A percentile compares a stretch with the other conserved stretches of the same genome.
Evolutionary conservation across 2,329 filamentous ascomycete species (phyloP).

Genomic region (Fusarium oligoseptatum): DNA sequence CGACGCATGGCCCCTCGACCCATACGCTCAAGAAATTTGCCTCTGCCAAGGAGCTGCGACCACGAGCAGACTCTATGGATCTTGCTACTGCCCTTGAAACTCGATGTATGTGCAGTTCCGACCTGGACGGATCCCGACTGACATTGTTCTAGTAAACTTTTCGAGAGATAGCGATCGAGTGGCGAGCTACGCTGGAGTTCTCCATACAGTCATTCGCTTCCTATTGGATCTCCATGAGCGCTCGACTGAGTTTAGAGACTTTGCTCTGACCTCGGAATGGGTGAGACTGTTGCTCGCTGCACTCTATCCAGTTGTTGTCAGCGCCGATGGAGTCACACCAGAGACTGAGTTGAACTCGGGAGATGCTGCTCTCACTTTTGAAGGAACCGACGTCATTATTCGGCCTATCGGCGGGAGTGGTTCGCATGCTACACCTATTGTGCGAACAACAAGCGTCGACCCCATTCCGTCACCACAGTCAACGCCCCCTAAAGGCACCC

Average conservation of each 20-base stretch:
- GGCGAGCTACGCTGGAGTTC: constrained; percentile 68
- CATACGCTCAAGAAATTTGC: constrained; percentile 23
- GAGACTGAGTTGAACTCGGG: constrained; percentile 89
- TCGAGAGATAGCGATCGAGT: constrained; percentile 62
- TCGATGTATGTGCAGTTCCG: constrained; percentile 58
- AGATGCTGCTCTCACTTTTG: constrained; percentile 84
- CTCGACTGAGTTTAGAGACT: constrained; percentile 85
- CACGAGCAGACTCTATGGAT: constrained; percentile 75
- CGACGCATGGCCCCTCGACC: constrained; percentile 28
- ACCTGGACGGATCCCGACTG: constrained; percentile 4
- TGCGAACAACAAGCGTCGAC: constrained; percentile 75
- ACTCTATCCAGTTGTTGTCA: constrained; percentile 89
- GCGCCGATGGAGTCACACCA: constrained; percentile 84
- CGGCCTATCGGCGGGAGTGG: constrained; percentile 72
- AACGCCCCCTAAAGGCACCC: constrained; percentile 66
- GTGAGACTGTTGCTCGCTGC: constrained; percentile 82
- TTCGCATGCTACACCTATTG: constrained; percentile 74
- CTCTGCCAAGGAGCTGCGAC: constrained; percentile 42
- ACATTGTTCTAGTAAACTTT: constrained; percentile 39
- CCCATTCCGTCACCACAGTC: constrained; percentile 64
- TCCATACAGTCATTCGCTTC: constrained; percentile 84
- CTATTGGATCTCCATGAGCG: constrained; percentile 82
- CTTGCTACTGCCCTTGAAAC: constrained; percentile 70
- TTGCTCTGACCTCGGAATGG: constrained; percentile 84
- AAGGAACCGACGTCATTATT: constrained; percentile 87